phyloP scores from a whole-genome alignment of 805 yeast species.

The Nakazawaea wyomingensis region DNA sequence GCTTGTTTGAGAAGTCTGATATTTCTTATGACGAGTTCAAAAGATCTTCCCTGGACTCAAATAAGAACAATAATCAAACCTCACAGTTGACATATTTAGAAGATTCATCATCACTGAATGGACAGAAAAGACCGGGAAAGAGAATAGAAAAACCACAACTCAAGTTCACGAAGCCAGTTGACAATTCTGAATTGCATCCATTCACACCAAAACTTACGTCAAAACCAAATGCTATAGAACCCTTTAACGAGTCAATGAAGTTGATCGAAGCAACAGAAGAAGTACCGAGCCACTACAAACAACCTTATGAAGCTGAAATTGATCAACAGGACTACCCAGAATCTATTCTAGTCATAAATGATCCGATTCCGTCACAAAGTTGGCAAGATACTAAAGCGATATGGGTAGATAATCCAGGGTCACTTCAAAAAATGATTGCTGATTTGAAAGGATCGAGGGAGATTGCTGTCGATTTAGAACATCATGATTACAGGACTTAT shows the following conservation, averaged over 20 bases:
- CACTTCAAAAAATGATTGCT: constrained; percentile 48
- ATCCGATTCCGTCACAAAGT: constrained; percentile 39
- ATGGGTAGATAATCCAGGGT: constrained; percentile 64
- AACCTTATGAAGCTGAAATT: constrained; percentile 82
- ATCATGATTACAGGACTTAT: constrained; percentile 87
- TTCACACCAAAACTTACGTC: constrained; percentile 66
- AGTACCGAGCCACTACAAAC: constrained; percentile 57
- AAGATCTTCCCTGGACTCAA: constrained; percentile 16
- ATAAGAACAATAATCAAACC: constrained; percentile 11
- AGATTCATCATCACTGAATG: constrained; percentile 26
- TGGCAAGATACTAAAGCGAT: constrained; percentile 63
- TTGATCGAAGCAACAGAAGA: constrained; percentile 33
- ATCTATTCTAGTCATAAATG: constrained; percentile 32
- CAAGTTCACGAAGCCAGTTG: constrained; percentile 50
- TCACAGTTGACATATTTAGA: constrained; percentile 45
- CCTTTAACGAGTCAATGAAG: constrained; percentile 47
- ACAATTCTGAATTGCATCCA: constrained; percentile 65
- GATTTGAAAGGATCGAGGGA: constrained; percentile 48
- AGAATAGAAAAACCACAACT: constrained; percentile 65
- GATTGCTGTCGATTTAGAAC: constrained; percentile 93
- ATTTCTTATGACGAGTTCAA: constrained; percentile 48
- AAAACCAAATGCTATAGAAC: constrained; percentile 66
- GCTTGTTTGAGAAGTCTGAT: constrained; percentile 72
- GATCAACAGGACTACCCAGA: constrained; percentile 63
- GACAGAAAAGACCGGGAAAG: constrained; percentile 16